A percentile compares a stretch with the other conserved stretches of the same genome.
phyloP scores from a whole-genome alignment of 2,329 filamentous ascomycete species.

The Plectosphaerella sp. region DNA sequence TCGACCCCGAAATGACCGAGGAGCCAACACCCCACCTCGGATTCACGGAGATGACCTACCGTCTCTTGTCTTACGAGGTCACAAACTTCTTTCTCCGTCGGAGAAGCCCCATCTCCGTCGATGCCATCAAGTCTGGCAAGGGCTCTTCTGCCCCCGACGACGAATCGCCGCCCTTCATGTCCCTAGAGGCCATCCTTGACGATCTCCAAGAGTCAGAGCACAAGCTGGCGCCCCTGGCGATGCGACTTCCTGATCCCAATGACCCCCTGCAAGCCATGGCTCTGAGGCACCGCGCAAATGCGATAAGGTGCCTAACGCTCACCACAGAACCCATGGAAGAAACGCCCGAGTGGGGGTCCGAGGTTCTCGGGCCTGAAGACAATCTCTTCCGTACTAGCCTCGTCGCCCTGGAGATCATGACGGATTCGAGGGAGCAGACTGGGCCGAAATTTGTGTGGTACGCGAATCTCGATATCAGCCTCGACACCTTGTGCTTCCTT shows the following conservation, averaged over 20 bases:
- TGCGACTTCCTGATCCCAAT: not conserved
- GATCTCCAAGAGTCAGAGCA: not conserved
- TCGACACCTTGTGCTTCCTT: slow-evolving; percentile 50
- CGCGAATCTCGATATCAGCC: slow-evolving; percentile 46
- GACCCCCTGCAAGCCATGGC: slow-evolving; percentile 4
- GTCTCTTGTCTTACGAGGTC: slow-evolving; percentile 1
- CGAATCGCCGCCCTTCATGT: no score
- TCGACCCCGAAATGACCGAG: slow-evolving; percentile 44
- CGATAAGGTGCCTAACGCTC: slow-evolving; percentile 9
- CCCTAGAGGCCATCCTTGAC: no score
- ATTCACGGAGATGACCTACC: slow-evolving; percentile 52
- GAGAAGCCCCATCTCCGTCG: not conserved
- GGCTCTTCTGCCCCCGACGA: no score
- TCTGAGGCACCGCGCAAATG: not conserved
- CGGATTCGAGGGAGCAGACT: not conserved
- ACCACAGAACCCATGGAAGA: slow-evolving; percentile 40
- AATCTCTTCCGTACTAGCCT: slow-evolving; percentile 31
- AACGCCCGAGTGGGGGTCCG: slow-evolving; percentile 43
- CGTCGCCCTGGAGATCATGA: slow-evolving; percentile 3
- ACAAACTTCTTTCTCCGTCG: not conserved
- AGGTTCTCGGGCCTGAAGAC: slow-evolving; percentile 36
- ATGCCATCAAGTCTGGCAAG: no score
- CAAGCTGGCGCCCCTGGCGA: not conserved
- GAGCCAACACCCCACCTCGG: slow-evolving; percentile 38
- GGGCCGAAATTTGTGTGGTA: slow-evolving; percentile 46